Evolutionary conservation across 2,329 filamentous ascomycete species (phyloP).

Genomic region (Neonectria punicea): DNA sequence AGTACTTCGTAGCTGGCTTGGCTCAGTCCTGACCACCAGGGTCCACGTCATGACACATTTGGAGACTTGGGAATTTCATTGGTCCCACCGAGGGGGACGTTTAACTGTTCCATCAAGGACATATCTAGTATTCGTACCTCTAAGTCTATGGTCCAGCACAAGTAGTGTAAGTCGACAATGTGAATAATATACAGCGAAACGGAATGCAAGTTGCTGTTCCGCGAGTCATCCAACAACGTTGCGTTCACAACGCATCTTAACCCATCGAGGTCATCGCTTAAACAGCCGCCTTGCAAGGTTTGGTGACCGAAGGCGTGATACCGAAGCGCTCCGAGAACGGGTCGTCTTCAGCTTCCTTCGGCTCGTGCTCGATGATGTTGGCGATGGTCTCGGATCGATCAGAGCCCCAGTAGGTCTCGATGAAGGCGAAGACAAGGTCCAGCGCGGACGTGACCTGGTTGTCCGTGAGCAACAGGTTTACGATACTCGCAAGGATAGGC

Average conservation of each 20-base stretch:
- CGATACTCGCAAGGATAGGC: not conserved
- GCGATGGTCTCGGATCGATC: conserved; percentile 57
- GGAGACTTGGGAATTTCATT: not conserved
- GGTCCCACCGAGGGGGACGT: not conserved
- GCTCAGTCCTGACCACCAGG: not conserved
- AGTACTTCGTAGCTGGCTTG: not conserved
- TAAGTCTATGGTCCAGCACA: not conserved
- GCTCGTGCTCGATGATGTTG: conserved; percentile 64
- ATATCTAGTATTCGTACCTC: not conserved
- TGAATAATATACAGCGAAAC: not conserved
- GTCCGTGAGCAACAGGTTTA: not conserved
- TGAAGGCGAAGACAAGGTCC: conserved; percentile 51
- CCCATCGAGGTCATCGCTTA: not conserved
- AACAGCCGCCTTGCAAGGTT: conserved; percentile 27
- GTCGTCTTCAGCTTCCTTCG: conserved; percentile 42
- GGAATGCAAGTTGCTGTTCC: not conserved
- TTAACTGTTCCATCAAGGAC: not conserved
- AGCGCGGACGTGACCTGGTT: conserved; percentile 49
- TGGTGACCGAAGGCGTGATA: conserved; percentile 37
- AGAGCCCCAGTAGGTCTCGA: conserved; percentile 59
- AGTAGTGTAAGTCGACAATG: not conserved
- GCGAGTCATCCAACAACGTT: not conserved
- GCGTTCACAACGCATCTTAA: not conserved
- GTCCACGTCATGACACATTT: not conserved
- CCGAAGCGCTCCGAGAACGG: conserved; percentile 42